These are phyloP conservation scores for Septoria petroselini DNA, from an alignment of 2,329 filamentous ascomycete genomes.

Conservation along the genomic window DNA sequence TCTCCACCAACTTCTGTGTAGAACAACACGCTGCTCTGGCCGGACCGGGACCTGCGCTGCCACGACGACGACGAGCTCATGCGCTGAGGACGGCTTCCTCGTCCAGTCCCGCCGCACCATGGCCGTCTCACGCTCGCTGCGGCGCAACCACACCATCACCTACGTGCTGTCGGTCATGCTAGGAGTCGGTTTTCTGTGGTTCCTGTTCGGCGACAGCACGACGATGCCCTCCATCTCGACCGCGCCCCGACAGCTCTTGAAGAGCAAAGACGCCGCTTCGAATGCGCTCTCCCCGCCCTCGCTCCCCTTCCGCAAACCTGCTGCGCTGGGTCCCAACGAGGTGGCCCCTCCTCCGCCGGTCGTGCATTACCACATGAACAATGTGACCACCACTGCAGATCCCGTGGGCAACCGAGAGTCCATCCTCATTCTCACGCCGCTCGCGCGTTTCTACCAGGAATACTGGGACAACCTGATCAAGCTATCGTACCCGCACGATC, in stretches of 20 bases:
- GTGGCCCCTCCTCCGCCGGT: constrained; percentile 73
- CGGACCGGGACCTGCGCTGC: constrained; percentile 22
- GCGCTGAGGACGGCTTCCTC: constrained; percentile 1
- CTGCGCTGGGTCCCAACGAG: constrained; percentile 53
- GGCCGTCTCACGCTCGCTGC: constrained; percentile 64
- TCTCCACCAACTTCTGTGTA: too few species aligned
- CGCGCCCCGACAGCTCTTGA: constrained; percentile 47
- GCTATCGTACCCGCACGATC: constrained; percentile 84
- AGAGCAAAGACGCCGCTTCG: constrained; percentile 57
- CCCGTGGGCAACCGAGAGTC: constrained; percentile 78
- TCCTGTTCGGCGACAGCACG: constrained; percentile 54
- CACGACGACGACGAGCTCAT: not conserved
- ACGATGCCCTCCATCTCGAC: constrained; percentile 58
- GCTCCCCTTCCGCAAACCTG: constrained; percentile 67
- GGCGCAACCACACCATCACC: constrained; percentile 75
- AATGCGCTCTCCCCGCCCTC: constrained; percentile 72
- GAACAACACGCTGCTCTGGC: too few species aligned
- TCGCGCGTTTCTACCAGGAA: constrained; percentile 86
- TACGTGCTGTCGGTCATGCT: constrained; percentile 68
- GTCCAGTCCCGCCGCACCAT: constrained; percentile 41
- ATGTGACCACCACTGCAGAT: constrained; percentile 75
- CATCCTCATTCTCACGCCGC: constrained; percentile 85
- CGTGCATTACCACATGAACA: constrained; percentile 90
- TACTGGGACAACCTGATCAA: constrained; percentile 93
- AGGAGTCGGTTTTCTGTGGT: constrained; percentile 57